Base-by-base conservation (phyloP, 2,329 filamentous ascomycete genomes). In the Metarhizium guizhouense region DNA sequence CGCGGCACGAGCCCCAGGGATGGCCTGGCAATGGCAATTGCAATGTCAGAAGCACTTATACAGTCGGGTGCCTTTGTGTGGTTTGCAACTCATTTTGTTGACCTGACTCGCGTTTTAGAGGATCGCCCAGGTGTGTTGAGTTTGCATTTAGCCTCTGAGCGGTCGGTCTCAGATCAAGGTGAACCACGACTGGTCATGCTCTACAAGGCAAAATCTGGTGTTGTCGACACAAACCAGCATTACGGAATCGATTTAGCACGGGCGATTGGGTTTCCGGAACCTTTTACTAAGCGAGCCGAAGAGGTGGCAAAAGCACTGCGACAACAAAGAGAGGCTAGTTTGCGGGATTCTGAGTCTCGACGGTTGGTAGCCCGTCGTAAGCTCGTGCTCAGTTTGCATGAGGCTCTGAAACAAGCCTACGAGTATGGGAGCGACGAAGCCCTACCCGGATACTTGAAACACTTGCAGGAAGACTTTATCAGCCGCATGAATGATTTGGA, bases 21-120 rank as follows among this genome's bases (percentile, higher is more conserved):
- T 65, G 94, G 94, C 0, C 74, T 97, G 1, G 86, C 90, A 0
- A 95, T 99, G 64, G 90, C 94, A 1, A 78, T 96, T 51, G 88
- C 92, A 2, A 91, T 97, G 65, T 87, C 92, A 0, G 94, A 97
- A 73, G 88, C 89, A 0, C 76, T 99, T 3, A 81, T 96, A 4
- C 82, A 91, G 57, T 94, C 84, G 62, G 80, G 83, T 57, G 86
- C 91, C 0, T 78, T 89, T 0, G 84, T 96, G 0, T 96, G 90
- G 85, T 99, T 99, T 70, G 90, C 87, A 2, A 97, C 94, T 0
- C 95, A 99, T 66, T 99, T 96, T 66, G 78, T 82, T 40, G 89
- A 96, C 58, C 76, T 99, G 2, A 86, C 91, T 0, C 80, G 79
- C 3, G 88, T 93, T 40, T 77, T 96, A 58, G 77, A 81, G 1